These are phyloP conservation scores for Echinosophora koreensis DNA, from an alignment of 306 rosid species.

Conservation along the genomic window DNA sequence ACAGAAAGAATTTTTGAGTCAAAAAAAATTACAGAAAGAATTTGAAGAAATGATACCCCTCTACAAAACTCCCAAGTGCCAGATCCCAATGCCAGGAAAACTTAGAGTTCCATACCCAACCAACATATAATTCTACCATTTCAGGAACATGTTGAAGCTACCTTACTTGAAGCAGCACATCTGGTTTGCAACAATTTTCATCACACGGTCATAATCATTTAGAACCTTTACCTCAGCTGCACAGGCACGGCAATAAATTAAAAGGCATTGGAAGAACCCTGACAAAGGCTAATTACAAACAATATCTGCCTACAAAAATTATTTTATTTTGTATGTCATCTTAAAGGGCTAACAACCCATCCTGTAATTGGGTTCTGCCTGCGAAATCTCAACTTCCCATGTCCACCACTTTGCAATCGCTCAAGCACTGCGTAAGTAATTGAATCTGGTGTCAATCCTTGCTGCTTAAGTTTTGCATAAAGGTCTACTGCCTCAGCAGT, in stretches of 20 bases:
- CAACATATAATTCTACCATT: constrained; percentile 7
- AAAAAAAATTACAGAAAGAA: constrained; percentile 35
- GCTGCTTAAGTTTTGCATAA: constrained; percentile 88
- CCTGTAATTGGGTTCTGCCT: constrained; percentile 92
- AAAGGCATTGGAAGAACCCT: constrained; percentile 9
- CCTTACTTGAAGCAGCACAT: constrained; percentile 25
- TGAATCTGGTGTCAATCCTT: constrained; percentile 88
- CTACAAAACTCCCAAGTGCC: constrained; percentile 22
- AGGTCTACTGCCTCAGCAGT: constrained; percentile 92
- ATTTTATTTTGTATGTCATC: constrained; percentile 50
- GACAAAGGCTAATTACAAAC: constrained; percentile 27
- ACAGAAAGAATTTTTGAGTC: constrained; percentile 39
- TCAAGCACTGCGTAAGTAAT: constrained; percentile 90
- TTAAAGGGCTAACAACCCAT: constrained; percentile 92
- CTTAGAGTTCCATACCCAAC: constrained; percentile 20
- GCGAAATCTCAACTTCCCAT: constrained; percentile 67
- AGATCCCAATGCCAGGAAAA: constrained; percentile 25
- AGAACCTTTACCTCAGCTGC: constrained; percentile 20
- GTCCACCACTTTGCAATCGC: constrained; percentile 82
- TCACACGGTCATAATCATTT: constrained; percentile 12
- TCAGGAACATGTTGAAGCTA: not conserved
- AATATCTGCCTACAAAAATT: constrained; percentile 12
- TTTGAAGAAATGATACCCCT: not conserved
- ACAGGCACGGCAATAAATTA: constrained; percentile 20
- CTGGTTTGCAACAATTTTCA: constrained; percentile 26